Base-by-base conservation (phyloP, 306 rosid species). In the Boehmeria nivea region DNA sequence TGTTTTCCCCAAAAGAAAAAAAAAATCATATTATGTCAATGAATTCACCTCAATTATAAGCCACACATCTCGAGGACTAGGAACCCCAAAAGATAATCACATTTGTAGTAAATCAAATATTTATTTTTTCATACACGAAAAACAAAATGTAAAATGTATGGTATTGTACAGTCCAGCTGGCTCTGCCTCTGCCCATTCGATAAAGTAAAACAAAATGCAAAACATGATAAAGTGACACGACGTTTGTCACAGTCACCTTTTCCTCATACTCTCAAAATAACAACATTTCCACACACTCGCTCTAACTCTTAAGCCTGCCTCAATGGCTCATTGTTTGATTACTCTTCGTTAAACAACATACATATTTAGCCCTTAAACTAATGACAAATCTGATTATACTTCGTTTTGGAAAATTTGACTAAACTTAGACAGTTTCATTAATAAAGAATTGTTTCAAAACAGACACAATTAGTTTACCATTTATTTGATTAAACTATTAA, bases 111-210 rank as follows among this genome's bases (percentile, higher is more conserved):
- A 38, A 54, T 38, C 18, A 27, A 52, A 26, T 0, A 40, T 40
- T 0, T 13, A 3, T 22, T 24, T 51, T 24, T 51, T 24, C 4
- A 2, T 23, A 33, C 27, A 43, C 8, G 47, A 40, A n/a, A n/a
- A n/a, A n/a, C 12, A 14, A 39, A 28, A 22, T 42, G 40, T 52
- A 51, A 16, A 39, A 53, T 36, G 37, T 21, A 33, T 45, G 51
- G 50, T 50, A 6, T 21, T 58, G 67, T 39, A 2, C 20, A 60
- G 65, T 69, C 73, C 80, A 85, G 82, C 86, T 85, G 88, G 76
- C 8, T 31, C 36, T 31, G 36, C 69, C 8, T 31, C 36, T 31
- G 36, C 69, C 57, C 59, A 48, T 54, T 66, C 58, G 13, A 42
- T 54, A 61, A 66, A 54, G 52, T 21, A 42, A 50, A 68, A 31